Conservation (phyloP, 1,139 yeast genomes). For the Pneumocystis sp. region DNA sequence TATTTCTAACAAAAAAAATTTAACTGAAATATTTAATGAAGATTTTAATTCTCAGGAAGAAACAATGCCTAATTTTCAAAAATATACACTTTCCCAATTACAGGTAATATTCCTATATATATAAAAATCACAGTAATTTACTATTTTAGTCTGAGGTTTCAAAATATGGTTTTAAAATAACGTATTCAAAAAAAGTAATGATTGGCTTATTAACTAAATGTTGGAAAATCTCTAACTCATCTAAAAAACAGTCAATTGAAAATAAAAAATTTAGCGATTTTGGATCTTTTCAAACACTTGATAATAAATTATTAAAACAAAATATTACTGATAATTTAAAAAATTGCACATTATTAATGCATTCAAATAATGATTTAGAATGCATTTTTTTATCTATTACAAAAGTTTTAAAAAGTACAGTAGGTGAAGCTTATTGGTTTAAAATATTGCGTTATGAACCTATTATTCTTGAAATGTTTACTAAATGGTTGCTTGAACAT, state of each 20-base stretch:
- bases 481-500: constrained; percentile 7
- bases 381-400: constrained; percentile 1
- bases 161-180: constrained; percentile 8
- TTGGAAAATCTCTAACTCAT: constrained; percentile 3
- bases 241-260: background rate
- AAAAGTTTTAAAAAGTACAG: constrained; percentile 2
- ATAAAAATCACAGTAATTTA: background rate
- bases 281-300: background rate
- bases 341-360: background rate
- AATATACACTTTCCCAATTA: constrained; percentile 3
- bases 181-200: constrained; percentile 7
- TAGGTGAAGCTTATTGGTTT: constrained; percentile 15
- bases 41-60: background rate
- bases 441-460: constrained; percentile 16
- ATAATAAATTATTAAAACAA: background rate
- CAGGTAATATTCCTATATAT: constrained; percentile 1
- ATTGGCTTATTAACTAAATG: constrained; percentile 5
- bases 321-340: background rate
- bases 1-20: background rate
- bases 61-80: constrained; percentile 2
- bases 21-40: background rate
- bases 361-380: background rate
- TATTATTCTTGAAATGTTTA: constrained; percentile 15
- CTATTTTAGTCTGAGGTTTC: constrained; percentile 6
- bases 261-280: background rate